Evolutionary conservation across 139 green algal species (phyloP), one percentile per base, ranked within the genome.

Genomic region (Tetraselmis striata): DNA sequence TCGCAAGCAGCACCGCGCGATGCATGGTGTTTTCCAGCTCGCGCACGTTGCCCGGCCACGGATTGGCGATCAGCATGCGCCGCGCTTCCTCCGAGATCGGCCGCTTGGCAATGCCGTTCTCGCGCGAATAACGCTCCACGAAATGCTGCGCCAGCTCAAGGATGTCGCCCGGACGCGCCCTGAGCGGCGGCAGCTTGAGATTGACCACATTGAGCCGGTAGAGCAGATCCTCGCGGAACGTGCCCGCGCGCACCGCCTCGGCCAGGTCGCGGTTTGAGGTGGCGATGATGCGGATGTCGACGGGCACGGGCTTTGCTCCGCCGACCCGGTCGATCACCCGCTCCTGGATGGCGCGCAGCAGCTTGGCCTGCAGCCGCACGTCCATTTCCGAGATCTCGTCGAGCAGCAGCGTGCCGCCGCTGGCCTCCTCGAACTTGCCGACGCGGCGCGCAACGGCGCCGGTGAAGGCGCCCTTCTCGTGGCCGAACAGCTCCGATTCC

Each of bases 261-360:
- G n/a, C 18, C 76, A 79, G 76, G 76, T 79, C 27, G n/a, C 24
- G 26, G 26, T 32, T 32, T 22, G 26, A 32, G 26, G 76, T 24
- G 25, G 76, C 76, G 76, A 79, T 30, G 76, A 79, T 79, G 76
- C 76, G 76, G n/a, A 79, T 24, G 76, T 79, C 27, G 76, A 30
- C 27, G 23, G 23, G 23, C 22, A 79, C 24, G 18, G 76, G 76
- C n/a, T 28, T 79, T 22, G 18, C 22, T 22, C 27, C 76, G 27
- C 76, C 76, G 76, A 79, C 76, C 23, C n/a, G 26, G 25, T 22
- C 22, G 27, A 32, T 32, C 27, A 29, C 76, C 22, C 27, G n/a
- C 27, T 79, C n/a, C 27, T 79, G 76, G 23, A 79, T 22, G 23
- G 27, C 76, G 76, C 76, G 76, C 76, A 79, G 76, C 76, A 79